Evolutionary conservation across 176 grass and related monocot genomes (phyloP), one percentile per base, ranked within the genome.

Genomic region (Phyllostachys edulis): DNA sequence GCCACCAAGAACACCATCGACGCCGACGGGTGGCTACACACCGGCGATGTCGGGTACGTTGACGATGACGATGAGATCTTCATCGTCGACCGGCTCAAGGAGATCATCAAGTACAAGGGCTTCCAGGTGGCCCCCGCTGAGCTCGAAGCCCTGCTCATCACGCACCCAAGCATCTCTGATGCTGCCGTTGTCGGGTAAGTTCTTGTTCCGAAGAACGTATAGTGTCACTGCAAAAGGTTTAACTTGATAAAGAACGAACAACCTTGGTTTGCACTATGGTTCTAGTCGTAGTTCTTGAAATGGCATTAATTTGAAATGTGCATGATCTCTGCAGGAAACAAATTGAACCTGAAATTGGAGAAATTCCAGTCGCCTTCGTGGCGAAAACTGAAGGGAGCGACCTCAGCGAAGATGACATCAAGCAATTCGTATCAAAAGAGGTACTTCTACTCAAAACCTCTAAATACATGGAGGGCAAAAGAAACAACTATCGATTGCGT

Each of bases 21-120:
- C 11, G 69, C 81, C 15, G 89, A 80, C 0, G 91, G 91, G 0
- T 96, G 94, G 91, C 79, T 96, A 57, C 94, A 93, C 32, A 34
- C 32, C 32, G 32, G 32, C 32, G 32, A 34, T 34, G 32, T 34
- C 32, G 32, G 94, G 1, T 89, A 42, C 4, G 91, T 96, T 5
- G 94, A 96, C 36, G 91, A 96, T 10, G 75, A 96, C 20, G 91
- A 96, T 4, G 94, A 96, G 81, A 92, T 96, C 81, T 96, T 93
- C 77, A 96, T 96, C 14, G 94, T 96, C 11, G 94, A 96, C 57
- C 60, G 91, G 46, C 85, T 96, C 34, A 96, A 96, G 63, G 94
- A 96, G 67, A 84, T 96, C 60, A 96, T 96, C 83, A 96, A 93
- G 64, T 91, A 93, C 86, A 96, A 76, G 77, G 94, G 94, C 7